phyloP scores from a whole-genome alignment of 768 basidiomycete genomes.

The Phanerodontia chrysosporium region DNA sequence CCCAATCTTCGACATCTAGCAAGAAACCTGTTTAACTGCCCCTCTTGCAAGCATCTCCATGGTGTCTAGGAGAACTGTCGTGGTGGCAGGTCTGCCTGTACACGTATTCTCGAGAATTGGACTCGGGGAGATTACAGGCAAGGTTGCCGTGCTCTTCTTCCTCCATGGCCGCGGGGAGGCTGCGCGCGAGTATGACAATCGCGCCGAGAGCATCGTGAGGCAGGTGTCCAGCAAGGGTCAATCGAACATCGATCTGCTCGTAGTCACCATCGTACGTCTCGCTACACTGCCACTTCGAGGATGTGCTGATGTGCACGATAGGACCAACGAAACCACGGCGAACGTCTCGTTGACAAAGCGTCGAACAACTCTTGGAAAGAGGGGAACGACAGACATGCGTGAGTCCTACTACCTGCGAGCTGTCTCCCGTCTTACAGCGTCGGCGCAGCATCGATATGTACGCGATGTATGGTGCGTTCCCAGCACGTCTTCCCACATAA shows the following conservation, averaged over 20 bases:
- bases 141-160: constrained; percentile 37
- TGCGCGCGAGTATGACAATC: constrained; percentile 26
- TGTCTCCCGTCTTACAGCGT: not conserved
- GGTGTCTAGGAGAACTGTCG: constrained; percentile 20
- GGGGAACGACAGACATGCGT: constrained; percentile 38
- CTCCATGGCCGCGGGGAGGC: constrained; percentile 42
- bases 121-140: constrained; percentile 7
- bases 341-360: constrained; percentile 30
- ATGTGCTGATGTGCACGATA: too few relatives aligned
- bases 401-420: constrained; percentile 11
- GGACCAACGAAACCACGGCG: constrained; percentile 55
- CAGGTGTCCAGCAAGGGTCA: constrained; percentile 16
- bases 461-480: constrained; percentile 36
- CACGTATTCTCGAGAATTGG: constrained; percentile 22
- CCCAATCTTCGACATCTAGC: too few relatives aligned
- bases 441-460: constrained; percentile 42
- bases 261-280: constrained; percentile 42
- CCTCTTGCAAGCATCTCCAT: not conserved
- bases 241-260: constrained; percentile 35
- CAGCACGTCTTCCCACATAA: not conserved
- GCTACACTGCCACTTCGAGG: not conserved
- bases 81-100: constrained; percentile 26
- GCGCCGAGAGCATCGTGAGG: constrained; percentile 32
- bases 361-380: constrained; percentile 38
- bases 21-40: too few relatives aligned